A percentile compares a stretch with the other conserved stretches of the same genome.
Conservation (phyloP, 1,139 yeast species). For the Kazachstania sp. region DNA sequence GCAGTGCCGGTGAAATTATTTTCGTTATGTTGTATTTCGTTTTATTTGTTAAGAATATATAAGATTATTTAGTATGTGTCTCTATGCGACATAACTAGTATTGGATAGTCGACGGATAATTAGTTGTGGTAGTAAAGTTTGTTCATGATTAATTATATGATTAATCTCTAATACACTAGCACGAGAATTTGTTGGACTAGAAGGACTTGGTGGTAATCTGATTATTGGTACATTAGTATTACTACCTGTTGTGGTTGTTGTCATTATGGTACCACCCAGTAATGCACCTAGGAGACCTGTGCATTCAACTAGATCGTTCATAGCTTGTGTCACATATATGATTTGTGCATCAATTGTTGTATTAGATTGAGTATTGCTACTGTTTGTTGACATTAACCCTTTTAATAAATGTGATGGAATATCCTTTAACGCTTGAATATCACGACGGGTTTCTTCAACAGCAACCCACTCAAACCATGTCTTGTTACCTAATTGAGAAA, state of each 20-base stretch:
- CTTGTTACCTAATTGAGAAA: background rate
- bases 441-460: background rate
- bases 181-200: background rate
- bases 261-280: background rate
- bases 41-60: too few relatives aligned
- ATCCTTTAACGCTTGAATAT: background rate
- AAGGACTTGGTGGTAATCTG: too few relatives aligned
- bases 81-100: background rate
- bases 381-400: background rate
- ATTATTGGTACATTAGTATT: background rate
- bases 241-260: background rate
- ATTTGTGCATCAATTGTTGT: background rate
- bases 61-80: too few relatives aligned
- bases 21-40: too few relatives aligned
- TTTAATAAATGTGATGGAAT: constrained; percentile 2
- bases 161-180: background rate
- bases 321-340: background rate
- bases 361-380: background rate
- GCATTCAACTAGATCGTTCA: constrained; percentile 3
- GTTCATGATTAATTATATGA: constrained; percentile 1
- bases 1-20: too few relatives aligned
- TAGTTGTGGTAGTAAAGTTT: background rate
- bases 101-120: background rate
- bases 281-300: constrained; percentile 1
- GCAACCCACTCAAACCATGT: background rate